phyloP scores from a whole-genome alignment of 192 early-diverging fungal species.

The Allomyces macrogynus region DNA sequence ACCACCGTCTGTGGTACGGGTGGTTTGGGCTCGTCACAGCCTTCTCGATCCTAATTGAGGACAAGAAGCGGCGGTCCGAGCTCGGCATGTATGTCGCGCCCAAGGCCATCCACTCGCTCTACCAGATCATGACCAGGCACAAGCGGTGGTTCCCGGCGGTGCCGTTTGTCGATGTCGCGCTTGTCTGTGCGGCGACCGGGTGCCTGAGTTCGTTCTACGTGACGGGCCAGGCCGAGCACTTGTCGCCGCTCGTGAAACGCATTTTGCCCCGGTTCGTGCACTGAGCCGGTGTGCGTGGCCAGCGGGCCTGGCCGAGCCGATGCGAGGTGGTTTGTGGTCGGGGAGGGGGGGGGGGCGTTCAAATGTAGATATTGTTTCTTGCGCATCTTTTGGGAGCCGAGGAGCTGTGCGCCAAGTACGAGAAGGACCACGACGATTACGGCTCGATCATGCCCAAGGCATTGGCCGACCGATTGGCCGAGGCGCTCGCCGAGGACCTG shows the following conservation, averaged over 20 bases:
- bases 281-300: no score
- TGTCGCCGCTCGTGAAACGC: neutral
- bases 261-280: no score
- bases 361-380: no score
- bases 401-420: no score
- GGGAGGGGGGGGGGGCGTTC: no score
- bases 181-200: neutral
- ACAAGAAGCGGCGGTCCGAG: slow-evolving; percentile 3
- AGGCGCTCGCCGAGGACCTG: no score
- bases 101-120: neutral
- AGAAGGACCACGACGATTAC: no score
- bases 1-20: neutral
- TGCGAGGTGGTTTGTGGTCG: no score
- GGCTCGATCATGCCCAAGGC: no score
- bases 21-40: neutral
- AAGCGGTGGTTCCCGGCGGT: neutral
- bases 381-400: no score
- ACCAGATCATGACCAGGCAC: neutral
- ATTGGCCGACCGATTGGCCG: no score
- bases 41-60: neutral
- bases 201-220: neutral
- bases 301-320: no score
- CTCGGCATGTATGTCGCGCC: neutral
- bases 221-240: neutral
- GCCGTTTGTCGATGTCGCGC: neutral